phyloP scores from a whole-genome alignment of 148 eudicot genomes.

The Hydrangea macrophylla region DNA sequence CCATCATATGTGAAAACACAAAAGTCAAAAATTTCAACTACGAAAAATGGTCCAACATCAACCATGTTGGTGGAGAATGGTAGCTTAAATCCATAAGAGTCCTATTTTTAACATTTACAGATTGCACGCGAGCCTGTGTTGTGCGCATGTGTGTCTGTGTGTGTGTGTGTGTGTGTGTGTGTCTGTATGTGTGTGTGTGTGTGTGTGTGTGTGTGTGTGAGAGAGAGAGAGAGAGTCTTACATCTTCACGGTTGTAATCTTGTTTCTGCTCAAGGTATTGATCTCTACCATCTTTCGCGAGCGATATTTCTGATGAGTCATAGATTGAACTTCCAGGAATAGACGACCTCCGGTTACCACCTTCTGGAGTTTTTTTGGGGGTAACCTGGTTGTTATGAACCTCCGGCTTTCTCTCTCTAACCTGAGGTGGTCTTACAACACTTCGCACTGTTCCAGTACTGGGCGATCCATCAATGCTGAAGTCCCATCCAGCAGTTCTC shows the following conservation, averaged over 20 bases:
- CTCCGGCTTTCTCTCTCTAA: constrained; percentile 55
- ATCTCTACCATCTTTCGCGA: constrained; percentile 47
- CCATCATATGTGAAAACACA: no score
- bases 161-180: no score
- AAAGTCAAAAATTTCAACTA: no score
- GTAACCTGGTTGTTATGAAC: constrained; percentile 31
- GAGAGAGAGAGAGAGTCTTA: constrained; percentile 24
- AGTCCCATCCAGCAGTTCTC: constrained; percentile 51
- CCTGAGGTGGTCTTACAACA: constrained; percentile 64
- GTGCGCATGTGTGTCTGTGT: no score
- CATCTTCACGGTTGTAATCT: constrained; percentile 34
- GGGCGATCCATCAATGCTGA: constrained; percentile 39
- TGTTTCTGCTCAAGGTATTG: constrained; percentile 32
- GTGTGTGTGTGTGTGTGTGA: no score
- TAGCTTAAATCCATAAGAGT: background rate
- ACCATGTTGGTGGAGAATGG: background rate
- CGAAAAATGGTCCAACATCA: no score
- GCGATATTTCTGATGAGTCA: constrained; percentile 57
- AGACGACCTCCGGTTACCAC: constrained; percentile 43
- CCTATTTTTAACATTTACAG: background rate
- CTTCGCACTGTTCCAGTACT: constrained; percentile 53
- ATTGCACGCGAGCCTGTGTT: background rate
- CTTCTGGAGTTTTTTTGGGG: constrained; percentile 37
- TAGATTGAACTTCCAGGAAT: constrained; percentile 48
- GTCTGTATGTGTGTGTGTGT: no score